Evolutionary conservation across 441 rosid species (phyloP).

Genomic region (Codiaeum variegatum): DNA sequence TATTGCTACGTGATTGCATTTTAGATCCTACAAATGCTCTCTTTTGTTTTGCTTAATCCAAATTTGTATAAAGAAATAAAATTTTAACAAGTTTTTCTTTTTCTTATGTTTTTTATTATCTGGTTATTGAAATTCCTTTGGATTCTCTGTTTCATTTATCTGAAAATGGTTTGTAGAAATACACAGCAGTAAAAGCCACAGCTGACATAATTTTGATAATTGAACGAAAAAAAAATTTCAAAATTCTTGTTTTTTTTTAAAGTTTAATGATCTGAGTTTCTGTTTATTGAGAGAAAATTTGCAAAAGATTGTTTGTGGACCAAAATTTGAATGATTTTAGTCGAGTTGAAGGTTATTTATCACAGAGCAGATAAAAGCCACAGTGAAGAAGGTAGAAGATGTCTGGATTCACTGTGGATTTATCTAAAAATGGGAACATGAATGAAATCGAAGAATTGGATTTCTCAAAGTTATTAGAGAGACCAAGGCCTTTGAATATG

Average conservation of each 20-base stretch:
- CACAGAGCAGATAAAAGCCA: neutral
- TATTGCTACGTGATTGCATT: neutral
- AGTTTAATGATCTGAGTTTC: neutral
- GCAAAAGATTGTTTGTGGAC: neutral
- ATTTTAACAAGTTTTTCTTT: neutral
- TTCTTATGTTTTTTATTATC: neutral
- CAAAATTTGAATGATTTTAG: constrained; percentile 12
- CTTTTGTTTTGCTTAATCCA: neutral
- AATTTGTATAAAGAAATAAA: neutral
- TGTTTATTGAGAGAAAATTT: constrained; percentile 13
- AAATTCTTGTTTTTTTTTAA: neutral
- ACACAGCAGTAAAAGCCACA: too few relatives aligned
- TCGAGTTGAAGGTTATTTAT: constrained; percentile 30
- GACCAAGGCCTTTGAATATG: constrained; percentile 55
- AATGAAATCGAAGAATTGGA: constrained; percentile 50
- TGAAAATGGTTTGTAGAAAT: neutral
- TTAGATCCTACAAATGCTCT: neutral
- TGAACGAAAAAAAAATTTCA: too few relatives aligned
- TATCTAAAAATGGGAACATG: constrained; percentile 33
- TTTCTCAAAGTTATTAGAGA: constrained; percentile 60
- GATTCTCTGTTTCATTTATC: constrained; percentile 1
- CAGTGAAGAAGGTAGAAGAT: constrained; percentile 19
- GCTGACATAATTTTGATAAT: neutral
- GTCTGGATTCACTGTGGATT: constrained; percentile 34
- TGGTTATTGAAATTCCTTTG: neutral